A percentile compares a stretch with the other conserved stretches of the same genome.
phyloP scores from a whole-genome alignment of 768 basidiomycete genomes.

The Xerocomus brunneocitrinus region DNA sequence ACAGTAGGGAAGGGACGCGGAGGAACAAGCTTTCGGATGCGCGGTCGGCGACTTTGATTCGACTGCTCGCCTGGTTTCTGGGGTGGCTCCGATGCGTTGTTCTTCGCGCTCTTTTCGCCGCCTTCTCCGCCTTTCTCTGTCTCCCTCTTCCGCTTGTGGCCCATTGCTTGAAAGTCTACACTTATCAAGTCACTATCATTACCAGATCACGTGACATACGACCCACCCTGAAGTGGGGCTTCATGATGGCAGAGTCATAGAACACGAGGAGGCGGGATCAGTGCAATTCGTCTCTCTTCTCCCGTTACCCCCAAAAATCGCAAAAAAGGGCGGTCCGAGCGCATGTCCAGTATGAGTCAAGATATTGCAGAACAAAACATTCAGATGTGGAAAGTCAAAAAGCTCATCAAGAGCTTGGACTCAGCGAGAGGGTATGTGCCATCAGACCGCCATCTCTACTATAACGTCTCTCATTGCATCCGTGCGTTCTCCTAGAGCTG shows the following conservation, averaged over 20 bases:
- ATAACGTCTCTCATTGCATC: slow-evolving; percentile 21
- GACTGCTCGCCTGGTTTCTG: slow-evolving; percentile 1
- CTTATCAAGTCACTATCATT: background rate
- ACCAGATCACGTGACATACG: slow-evolving; percentile 6
- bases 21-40: slow-evolving; percentile 65
- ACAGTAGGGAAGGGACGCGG: slow-evolving; percentile 75
- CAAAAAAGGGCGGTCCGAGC: slow-evolving; percentile 13
- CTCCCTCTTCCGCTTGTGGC: slow-evolving; percentile 22
- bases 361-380: slow-evolving; percentile 91
- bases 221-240: slow-evolving; percentile 23
- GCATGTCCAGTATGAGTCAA: slow-evolving; percentile 64
- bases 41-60: slow-evolving; percentile 20
- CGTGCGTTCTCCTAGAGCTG: slow-evolving; percentile 51
- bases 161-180: slow-evolving; percentile 4
- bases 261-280: background rate
- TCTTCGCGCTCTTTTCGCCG: slow-evolving; percentile 17
- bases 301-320: slow-evolving; percentile 18
- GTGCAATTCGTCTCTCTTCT: slow-evolving; percentile 14
- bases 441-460: background rate
- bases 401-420: slow-evolving; percentile 97
- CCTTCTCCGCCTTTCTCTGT: background rate
- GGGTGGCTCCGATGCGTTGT: background rate
- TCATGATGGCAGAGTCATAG: background rate
- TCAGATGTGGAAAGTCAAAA: slow-evolving; percentile 98
- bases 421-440: slow-evolving; percentile 51